phyloP scores from a whole-genome alignment of 179 eudicot species.

The Carnegiea gigantea region DNA sequence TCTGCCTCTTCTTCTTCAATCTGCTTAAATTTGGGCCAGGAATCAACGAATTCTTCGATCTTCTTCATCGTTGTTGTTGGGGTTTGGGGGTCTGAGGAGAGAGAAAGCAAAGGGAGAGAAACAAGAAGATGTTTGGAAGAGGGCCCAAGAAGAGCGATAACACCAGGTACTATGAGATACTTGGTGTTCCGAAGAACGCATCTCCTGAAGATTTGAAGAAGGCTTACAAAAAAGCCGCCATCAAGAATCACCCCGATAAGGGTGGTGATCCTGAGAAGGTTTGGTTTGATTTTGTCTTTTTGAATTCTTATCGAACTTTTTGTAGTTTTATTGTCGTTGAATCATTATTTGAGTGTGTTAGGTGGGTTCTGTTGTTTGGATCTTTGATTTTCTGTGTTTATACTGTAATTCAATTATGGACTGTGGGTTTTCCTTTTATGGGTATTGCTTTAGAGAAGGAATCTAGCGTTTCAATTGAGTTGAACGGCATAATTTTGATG shows the following conservation, averaged over 20 bases:
- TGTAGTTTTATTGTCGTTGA: too few relatives aligned
- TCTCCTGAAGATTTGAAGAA: conserved; percentile 46
- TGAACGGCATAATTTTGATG: background rate
- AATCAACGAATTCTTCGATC: background rate
- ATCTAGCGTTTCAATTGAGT: background rate
- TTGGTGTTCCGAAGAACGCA: conserved; percentile 39
- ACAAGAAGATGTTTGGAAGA: conserved; percentile 40
- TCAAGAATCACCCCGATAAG: conserved; percentile 50
- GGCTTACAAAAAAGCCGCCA: conserved; percentile 50
- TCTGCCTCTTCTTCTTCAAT: background rate
- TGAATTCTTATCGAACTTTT: too few relatives aligned
- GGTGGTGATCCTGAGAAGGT: conserved; percentile 57
- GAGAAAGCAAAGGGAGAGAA: background rate
- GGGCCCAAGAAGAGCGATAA: conserved; percentile 48
- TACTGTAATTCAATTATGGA: too few relatives aligned
- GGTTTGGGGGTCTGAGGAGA: background rate
- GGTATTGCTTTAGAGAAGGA: too few relatives aligned
- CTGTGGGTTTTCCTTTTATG: too few relatives aligned
- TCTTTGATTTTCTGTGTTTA: too few relatives aligned
- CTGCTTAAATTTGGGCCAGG: background rate
- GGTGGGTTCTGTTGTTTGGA: too few relatives aligned
- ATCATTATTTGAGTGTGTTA: too few relatives aligned
- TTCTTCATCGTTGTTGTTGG: background rate
- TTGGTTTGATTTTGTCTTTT: too few relatives aligned
- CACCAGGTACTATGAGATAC: conserved; percentile 40